Base-by-base conservation (phyloP, 768 basidiomycete species). In the Mycena rosella region DNA sequence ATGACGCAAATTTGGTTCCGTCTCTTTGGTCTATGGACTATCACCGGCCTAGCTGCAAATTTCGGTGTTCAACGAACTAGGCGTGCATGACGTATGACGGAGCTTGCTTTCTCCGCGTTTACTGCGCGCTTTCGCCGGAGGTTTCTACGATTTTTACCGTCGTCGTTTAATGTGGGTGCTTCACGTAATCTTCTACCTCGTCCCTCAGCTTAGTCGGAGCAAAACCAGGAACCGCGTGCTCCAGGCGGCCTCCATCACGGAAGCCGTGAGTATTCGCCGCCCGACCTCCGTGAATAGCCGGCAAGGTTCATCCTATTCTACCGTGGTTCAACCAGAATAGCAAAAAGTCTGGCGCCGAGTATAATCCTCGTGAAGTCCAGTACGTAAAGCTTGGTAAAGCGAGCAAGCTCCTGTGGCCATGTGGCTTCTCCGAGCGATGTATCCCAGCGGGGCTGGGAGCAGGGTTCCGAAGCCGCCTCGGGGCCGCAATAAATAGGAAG, bases 401-500 rank as follows among this genome's bases (percentile, higher is more conserved):
- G 52, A 11, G 40, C 34, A 55, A 24, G 5, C 17, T 49, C 14
- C 44, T 24, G 26, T 49, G 20, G 55, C 38, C 65, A 60, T 57
- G 70, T 65, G 69, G 57, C 24, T 8, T 8, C 7, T 36, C 15
- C 34, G 34, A 15, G 15, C 7, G 15, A 36, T 36, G 34, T 15
- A 15, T 36, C 8, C 34, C 15, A 7, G 15, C 15, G 34, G 8
- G 34, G 34, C 15, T 36, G 7, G 34, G 15, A 15, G 34, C 7
- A 36, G 22, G 8, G 22, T 22, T 24, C 45, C 15, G 24, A 48
- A 48, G 15, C 3, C 10, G 26, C 3, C 26, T 14, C 32, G n/a
- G 70, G 51, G 69, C 10, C 65, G 74, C 72, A 72, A 63, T 74
- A 77, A 72, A 72, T 51, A 69, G 69, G 70, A 58, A 51, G 67